A percentile compares a stretch with the other conserved stretches of the same genome.
phyloP scores from a whole-genome alignment of 1,284 basidiomycete species.

The Ganoderma sinense region DNA sequence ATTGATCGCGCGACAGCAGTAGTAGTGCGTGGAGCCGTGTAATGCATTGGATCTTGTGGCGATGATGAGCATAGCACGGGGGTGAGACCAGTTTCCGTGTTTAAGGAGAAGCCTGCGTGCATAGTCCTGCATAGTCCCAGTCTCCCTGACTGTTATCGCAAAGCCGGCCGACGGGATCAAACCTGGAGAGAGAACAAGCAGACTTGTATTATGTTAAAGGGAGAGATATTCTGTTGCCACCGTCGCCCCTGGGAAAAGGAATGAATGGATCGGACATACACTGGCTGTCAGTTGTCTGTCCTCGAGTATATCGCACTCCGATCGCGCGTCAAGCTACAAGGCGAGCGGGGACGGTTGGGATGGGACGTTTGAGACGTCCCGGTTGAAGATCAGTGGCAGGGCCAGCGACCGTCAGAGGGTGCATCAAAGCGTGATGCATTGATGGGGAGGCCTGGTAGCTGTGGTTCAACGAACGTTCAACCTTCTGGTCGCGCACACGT shows the following conservation, averaged over 20 bases:
- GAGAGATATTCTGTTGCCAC: too few species aligned
- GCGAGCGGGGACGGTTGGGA: too few species aligned
- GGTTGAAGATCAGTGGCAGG: not conserved
- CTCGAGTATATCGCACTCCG: too few species aligned
- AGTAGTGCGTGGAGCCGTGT: not conserved
- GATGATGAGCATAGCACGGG: not conserved
- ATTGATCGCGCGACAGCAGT: not conserved
- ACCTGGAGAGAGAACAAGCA: conserved; percentile 28
- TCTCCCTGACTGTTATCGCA: conserved; percentile 22
- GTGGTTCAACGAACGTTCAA: too few species aligned
- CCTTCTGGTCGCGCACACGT: conserved; percentile 22
- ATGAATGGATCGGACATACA: too few species aligned
- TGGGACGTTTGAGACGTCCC: not conserved
- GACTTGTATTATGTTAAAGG: conserved; percentile 5
- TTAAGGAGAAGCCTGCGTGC: too few species aligned
- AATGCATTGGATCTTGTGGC: conserved; percentile 1
- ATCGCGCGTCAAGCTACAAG: too few species aligned
- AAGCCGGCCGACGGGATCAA: conserved; percentile 30
- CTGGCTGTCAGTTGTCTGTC: too few species aligned
- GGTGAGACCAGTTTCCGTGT: not conserved
- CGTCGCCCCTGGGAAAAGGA: too few species aligned
- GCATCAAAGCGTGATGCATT: not conserved
- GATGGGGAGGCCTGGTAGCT: not conserved
- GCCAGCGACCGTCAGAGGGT: not conserved
- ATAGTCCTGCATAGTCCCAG: not conserved